Evolutionary conservation across 306 rosid genomes (phyloP), one percentile per base, ranked within the genome.

Genomic region (Arachis stenosperma): DNA sequence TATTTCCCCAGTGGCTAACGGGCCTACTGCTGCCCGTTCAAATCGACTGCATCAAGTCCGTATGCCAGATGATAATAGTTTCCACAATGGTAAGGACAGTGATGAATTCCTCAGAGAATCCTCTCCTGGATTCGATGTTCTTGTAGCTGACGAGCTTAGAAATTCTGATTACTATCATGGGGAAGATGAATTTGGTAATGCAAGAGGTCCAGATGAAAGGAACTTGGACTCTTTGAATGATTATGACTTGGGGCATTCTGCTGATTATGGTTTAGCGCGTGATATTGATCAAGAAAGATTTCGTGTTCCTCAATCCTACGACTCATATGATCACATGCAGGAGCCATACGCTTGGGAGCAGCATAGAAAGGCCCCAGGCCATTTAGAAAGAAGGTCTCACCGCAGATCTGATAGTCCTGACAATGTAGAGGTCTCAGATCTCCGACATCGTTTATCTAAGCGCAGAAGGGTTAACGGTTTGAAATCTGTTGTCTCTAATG

Each of bases 41-140:
- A 87, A 61, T 75, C 96, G 81, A 65, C 63, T 50, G 46, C 83
- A 75, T 64, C 93, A 77, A 67, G 82, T 78, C 62, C 86, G 71
- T 79, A 82, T 84, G 65, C 71, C 83, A 7, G 95, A 88, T 61
- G 90, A 94, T 79, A 88, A 85, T 69, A 83, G 83, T 65, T 85
- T 91, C 67, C 97, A 76, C 36, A 89, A 89, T 68, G 97, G 96
- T 58, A 95, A 90, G 84, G 98, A 95, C 75, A 81, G 71, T 41
- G 99, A 95, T 63, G 99, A 95, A 83, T 82, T 82, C 44, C 76
- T 91, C 80, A 88, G 90, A 84, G 99, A 95, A 78, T 91, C 98
- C 6, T 95, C 99, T 57, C 99, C 99, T 61, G 99, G 99, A 30
- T 95, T 95, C 79, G 99, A 95, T 91, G 99, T 95, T 74, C 99